Evolutionary conservation across 2,329 filamentous ascomycete genomes (phyloP).

Genomic region (Didymella pinodella): DNA sequence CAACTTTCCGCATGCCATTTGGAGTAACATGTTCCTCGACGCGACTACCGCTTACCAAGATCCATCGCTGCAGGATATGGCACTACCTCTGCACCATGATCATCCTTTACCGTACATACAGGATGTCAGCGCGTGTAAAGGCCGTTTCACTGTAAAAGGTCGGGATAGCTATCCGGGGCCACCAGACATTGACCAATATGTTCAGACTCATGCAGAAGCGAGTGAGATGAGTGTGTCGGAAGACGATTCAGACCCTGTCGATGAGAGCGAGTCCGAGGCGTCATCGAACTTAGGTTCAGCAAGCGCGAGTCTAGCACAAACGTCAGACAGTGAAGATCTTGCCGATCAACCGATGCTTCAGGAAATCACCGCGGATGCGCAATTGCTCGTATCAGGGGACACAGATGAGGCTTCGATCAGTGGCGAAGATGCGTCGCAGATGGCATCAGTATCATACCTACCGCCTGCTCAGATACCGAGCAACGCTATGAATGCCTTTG

Average conservation of each 20-base stretch:
- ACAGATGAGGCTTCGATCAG: neutral
- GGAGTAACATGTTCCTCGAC: constrained; percentile 43
- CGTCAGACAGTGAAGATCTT: neutral
- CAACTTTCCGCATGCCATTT: constrained; percentile 35
- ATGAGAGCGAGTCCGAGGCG: neutral
- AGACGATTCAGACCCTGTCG: neutral
- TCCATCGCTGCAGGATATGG: neutral
- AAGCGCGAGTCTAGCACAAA: neutral
- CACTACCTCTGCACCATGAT: neutral
- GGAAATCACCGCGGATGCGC: neutral
- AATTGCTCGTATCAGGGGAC: neutral
- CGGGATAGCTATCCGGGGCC: neutral
- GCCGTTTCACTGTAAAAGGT: constrained; percentile 15
- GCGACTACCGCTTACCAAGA: constrained; percentile 34
- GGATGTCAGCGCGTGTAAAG: constrained; percentile 21
- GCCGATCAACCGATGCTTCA: neutral
- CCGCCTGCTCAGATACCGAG: neutral
- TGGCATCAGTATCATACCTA: neutral
- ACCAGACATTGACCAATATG: neutral
- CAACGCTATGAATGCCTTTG: constrained; percentile 14
- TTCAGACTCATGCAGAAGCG: neutral
- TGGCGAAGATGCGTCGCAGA: neutral
- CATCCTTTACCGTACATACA: constrained; percentile 18
- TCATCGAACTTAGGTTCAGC: neutral
- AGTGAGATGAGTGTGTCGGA: constrained; percentile 20